Evolutionary conservation across 2,329 filamentous ascomycete species (phyloP).

Genomic region (Talaromyces sp.): DNA sequence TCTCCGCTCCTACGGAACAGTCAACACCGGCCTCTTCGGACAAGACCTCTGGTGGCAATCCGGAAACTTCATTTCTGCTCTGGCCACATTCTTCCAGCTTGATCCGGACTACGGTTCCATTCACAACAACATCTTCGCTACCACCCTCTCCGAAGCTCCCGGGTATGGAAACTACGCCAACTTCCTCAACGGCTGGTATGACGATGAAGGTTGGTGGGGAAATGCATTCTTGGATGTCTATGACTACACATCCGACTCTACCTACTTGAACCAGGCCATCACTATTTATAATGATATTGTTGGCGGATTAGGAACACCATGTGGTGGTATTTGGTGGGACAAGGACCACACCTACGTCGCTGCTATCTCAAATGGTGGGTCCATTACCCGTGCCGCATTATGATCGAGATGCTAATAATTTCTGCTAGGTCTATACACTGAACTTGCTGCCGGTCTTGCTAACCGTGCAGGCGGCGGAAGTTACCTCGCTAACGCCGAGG

Average conservation of each 20-base stretch:
- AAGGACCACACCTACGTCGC: slow-evolving; percentile 11
- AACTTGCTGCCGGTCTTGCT: slow-evolving; percentile 14
- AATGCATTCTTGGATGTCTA: slow-evolving; percentile 18
- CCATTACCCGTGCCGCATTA: neutral
- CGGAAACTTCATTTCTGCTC: slow-evolving; percentile 14
- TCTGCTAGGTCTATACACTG: slow-evolving; percentile 11
- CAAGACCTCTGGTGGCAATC: slow-evolving; percentile 17
- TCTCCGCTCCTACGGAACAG: slow-evolving; percentile 9
- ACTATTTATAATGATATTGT: slow-evolving; percentile 15
- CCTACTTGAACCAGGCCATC: slow-evolving; percentile 13
- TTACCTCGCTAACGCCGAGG: slow-evolving; percentile 8
- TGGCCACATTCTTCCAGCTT: slow-evolving; percentile 13
- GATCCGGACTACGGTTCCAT: slow-evolving; percentile 12
- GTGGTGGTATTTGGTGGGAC: slow-evolving; percentile 17
- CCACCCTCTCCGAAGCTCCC: slow-evolving; percentile 8
- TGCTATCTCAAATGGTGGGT: slow-evolving; percentile 14
- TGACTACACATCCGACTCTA: slow-evolving; percentile 8
- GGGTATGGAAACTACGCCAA: slow-evolving; percentile 15
- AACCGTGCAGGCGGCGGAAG: neutral
- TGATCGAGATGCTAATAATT: neutral
- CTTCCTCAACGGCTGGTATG: slow-evolving; percentile 15
- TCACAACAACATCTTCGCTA: slow-evolving; percentile 12
- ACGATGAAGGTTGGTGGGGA: slow-evolving; percentile 18
- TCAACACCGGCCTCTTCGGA: slow-evolving; percentile 10
- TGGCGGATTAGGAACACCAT: slow-evolving; percentile 13